Percentiles rank a stretch among this genome's conserved stretches.
Conservation (phyloP, 2,329 filamentous ascomycete species). For the Drechslera avenae region DNA sequence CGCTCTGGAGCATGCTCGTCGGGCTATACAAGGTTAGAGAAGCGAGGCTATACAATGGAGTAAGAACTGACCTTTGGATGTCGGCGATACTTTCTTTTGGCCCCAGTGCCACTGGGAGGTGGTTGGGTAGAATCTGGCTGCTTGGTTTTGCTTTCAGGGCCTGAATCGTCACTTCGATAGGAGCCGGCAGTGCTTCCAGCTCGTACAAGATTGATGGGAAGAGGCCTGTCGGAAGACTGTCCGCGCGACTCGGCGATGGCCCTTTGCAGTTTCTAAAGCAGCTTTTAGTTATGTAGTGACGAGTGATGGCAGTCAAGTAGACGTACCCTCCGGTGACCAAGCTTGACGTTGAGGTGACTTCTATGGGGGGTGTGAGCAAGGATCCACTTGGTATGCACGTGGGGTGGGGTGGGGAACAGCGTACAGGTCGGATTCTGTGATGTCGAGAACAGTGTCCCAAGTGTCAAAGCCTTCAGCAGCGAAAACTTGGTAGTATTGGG, state of each 20-base stretch:
- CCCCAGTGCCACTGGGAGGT: conserved; percentile 29
- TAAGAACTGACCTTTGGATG: conserved; percentile 69
- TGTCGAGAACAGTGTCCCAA: conserved; percentile 82
- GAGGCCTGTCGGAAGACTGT: conserved; percentile 44
- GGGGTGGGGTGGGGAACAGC: conserved; percentile 38
- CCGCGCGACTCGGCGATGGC: conserved; percentile 77
- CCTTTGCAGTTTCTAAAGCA: conserved; percentile 74
- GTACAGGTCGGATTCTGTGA: conserved; percentile 82
- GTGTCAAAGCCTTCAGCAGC: conserved; percentile 81
- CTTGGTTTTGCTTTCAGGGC: conserved; percentile 55
- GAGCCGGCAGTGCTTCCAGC: conserved; percentile 60
- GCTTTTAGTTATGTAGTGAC: conserved; percentile 7
- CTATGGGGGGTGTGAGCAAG: conserved; percentile 49
- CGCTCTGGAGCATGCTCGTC: conserved; percentile 81
- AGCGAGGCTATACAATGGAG: background rate
- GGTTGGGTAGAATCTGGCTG: conserved; percentile 50
- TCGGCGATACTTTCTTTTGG: conserved; percentile 76
- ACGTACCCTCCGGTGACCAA: conserved; percentile 78
- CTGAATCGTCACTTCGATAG: conserved; percentile 60
- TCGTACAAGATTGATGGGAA: conserved; percentile 49
- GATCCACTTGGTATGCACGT: background rate
- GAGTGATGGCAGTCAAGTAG: background rate
- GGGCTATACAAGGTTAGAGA: conserved; percentile 55
- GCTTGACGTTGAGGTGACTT: conserved; percentile 75
- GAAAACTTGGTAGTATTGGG: conserved; percentile 75